Evolutionary conservation across 2,329 filamentous ascomycete species (phyloP).

Genomic region (Neofusicoccum kwambonambiense): DNA sequence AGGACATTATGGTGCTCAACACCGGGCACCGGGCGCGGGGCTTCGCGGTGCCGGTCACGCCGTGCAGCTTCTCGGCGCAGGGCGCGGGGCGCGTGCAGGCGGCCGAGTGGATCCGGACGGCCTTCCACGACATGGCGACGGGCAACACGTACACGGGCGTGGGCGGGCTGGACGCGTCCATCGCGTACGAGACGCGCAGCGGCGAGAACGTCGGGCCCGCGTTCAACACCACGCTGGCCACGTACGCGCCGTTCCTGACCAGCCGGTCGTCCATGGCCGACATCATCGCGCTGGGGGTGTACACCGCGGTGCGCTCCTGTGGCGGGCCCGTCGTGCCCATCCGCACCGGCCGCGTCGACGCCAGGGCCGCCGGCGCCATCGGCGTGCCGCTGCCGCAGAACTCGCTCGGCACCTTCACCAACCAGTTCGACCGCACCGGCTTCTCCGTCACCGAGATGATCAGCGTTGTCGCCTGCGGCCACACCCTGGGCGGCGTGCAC

Average conservation of each 20-base stretch:
- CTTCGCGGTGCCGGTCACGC: slow-evolving; percentile 58
- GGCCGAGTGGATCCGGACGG: slow-evolving; percentile 61
- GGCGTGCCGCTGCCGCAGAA: slow-evolving; percentile 63
- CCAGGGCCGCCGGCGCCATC: slow-evolving; percentile 44
- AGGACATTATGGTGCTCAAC: slow-evolving; percentile 63
- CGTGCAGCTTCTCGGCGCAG: slow-evolving; percentile 51
- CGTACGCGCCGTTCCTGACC: slow-evolving; percentile 55
- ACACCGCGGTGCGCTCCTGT: slow-evolving; percentile 59
- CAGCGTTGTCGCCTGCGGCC: slow-evolving; percentile 59
- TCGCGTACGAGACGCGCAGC: slow-evolving; percentile 58
- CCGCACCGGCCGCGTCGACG: slow-evolving; percentile 56
- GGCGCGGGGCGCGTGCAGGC: slow-evolving; percentile 57
- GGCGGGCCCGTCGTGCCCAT: slow-evolving; percentile 58
- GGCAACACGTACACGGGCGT: slow-evolving; percentile 48
- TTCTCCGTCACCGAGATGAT: slow-evolving; percentile 60
- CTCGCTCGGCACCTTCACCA: slow-evolving; percentile 50
- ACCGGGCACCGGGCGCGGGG: slow-evolving; percentile 54
- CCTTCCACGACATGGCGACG: slow-evolving; percentile 63
- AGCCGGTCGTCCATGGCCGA: slow-evolving; percentile 55
- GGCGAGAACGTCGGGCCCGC: slow-evolving; percentile 59
- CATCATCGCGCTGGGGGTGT: slow-evolving; percentile 58
- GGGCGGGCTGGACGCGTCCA: slow-evolving; percentile 60
- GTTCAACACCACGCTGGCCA: slow-evolving; percentile 54
- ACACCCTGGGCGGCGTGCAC: slow-evolving; percentile 62
- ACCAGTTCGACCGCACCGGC: slow-evolving; percentile 59